Evolutionary conservation across 371 early-diverging fungal genomes (phyloP).

Genomic region (Circinella minor): DNA sequence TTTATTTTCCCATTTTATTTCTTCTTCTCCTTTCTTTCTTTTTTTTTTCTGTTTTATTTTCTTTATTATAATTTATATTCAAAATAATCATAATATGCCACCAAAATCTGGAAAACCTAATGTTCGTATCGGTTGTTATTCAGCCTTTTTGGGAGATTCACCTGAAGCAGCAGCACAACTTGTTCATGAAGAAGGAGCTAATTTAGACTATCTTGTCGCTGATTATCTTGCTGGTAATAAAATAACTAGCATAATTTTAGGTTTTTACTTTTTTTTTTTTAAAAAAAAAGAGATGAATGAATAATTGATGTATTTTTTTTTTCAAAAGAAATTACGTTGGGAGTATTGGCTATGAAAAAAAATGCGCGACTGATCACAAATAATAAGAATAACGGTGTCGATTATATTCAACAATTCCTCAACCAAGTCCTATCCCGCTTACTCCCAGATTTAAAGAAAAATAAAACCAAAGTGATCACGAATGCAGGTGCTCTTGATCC

Average conservation of each 20-base stretch:
- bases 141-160: conserved; percentile 76
- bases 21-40: not conserved
- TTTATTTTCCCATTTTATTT: not conserved
- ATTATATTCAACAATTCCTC: conserved; percentile 67
- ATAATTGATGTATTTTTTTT: not conserved
- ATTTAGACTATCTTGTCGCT: conserved; percentile 75
- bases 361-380: conserved; percentile 47
- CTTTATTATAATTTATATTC: not conserved
- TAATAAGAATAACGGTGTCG: conserved; percentile 53
- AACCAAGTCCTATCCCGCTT: conserved; percentile 53
- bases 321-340: conserved; percentile 72
- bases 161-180: conserved; percentile 73
- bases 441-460: conserved; percentile 55
- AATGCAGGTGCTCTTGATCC: conserved; percentile 81
- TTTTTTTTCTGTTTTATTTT: not conserved
- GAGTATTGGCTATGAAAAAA: conserved; percentile 53
- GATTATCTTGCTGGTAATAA: conserved; percentile 65
- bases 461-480: conserved; percentile 69
- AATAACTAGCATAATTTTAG: too few relatives aligned
- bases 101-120: conserved; percentile 15
- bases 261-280: too few relatives aligned
- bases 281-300: too few relatives aligned
- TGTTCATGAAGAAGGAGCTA: conserved; percentile 62
- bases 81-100: not conserved
- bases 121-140: conserved; percentile 71